A percentile compares a stretch with the other conserved stretches of the same genome.
These are phyloP conservation scores for Bipolaris sorokiniana DNA, from an alignment of 2,329 filamentous ascomycete genomes.

Conservation along the genomic window DNA sequence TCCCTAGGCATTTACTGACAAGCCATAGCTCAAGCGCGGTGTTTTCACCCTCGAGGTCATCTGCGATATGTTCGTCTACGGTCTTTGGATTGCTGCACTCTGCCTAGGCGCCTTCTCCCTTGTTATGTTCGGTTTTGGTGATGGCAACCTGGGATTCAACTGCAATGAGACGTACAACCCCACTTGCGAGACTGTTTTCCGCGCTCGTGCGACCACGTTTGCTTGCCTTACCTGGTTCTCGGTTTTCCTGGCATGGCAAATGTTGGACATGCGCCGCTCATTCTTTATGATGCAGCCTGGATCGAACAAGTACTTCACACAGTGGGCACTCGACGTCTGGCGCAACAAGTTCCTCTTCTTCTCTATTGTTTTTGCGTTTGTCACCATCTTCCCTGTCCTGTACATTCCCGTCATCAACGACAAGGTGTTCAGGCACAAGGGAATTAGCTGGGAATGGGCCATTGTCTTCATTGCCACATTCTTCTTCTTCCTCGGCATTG, in stretches of 20 bases:
- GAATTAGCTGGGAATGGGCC: constrained; percentile 73
- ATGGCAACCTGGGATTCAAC: constrained; percentile 41
- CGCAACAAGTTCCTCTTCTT: constrained; percentile 69
- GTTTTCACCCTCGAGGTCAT: constrained; percentile 50
- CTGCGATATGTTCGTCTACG: constrained; percentile 49
- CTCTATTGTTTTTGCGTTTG: constrained; percentile 47
- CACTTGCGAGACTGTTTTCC: constrained; percentile 43
- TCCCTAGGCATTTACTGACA: neutral
- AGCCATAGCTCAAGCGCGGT: constrained; percentile 39
- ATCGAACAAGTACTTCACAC: constrained; percentile 60
- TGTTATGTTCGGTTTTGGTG: constrained; percentile 45
- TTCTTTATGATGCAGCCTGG: constrained; percentile 76
- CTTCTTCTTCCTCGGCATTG: constrained; percentile 69
- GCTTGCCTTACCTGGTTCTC: constrained; percentile 77
- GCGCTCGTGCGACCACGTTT: constrained; percentile 73
- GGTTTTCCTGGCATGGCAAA: constrained; percentile 79
- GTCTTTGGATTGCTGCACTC: constrained; percentile 41
- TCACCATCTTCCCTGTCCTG: constrained; percentile 42
- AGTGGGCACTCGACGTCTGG: constrained; percentile 73
- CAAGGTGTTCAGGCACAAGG: constrained; percentile 68
- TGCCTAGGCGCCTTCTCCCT: constrained; percentile 46
- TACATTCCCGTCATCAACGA: constrained; percentile 74
- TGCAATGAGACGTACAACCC: constrained; percentile 42
- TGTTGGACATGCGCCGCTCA: constrained; percentile 69
- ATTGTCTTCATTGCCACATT: constrained; percentile 68